Evolutionary conservation across 1,139 yeast species (phyloP), one percentile per base, ranked within the genome.

Genomic region (Blastobotrys elegans): DNA sequence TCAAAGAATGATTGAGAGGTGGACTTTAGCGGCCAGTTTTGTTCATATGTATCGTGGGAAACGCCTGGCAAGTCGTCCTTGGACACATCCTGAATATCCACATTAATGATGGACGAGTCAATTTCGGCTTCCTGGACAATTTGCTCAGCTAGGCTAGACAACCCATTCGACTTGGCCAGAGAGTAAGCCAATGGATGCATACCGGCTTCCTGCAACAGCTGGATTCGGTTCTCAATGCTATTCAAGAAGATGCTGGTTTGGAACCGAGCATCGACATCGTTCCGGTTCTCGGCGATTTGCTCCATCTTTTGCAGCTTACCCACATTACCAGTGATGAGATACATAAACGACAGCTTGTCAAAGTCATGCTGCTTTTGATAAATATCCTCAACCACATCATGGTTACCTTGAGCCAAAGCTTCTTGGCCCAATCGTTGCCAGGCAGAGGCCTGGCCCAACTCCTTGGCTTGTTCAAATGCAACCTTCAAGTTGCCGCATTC

Each of bases 161-260:
- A 76, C 4, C 96, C 97, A 58, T 84, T 85, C 31, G 94, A 75
- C 66, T 86, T 87, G 24, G 98, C 97, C 54, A 90, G 77, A 24
- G 97, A 86, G 65, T 89, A 94, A 1, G 98, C 98, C 60, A 94
- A 77, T 7, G 98, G 92, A 48, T 77, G 70, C 70, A 90, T 75
- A 24, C 97, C 97, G 50, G 85, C 80, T 57, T 84, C 80, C 47
- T 84, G 77, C 61, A 85, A 81, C 29, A 85, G 78, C 58, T 79
- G 76, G 43, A 92, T 79, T 65, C 97, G 82, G 64, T 83, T 80
- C 61, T 83, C 82, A 33, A 82, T 74, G 53, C 89, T 85, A 60
- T 84, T 82, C 59, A 79, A 76, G 68, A 84, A 92, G 51, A 92
- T 70, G 21, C 95, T 80, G 58, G 89, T 89, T 62, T 88, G 95